Percentiles rank a stretch among this genome's conserved stretches.
Conservation (phyloP, 2,329 filamentous ascomycete species). For the Aspergillus quadrilineatus region DNA sequence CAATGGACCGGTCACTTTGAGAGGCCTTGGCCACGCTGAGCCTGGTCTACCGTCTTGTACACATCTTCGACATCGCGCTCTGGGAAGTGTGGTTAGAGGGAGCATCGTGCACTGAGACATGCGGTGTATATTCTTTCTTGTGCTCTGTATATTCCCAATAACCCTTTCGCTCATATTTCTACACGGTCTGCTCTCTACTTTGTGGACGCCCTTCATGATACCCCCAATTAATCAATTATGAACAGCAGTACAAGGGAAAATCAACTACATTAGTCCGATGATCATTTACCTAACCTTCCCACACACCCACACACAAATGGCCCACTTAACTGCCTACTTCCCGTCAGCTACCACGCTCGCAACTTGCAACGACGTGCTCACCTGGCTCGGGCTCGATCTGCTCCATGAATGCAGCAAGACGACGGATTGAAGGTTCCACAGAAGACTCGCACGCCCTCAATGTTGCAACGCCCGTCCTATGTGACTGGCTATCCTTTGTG, state of each 20-base stretch:
- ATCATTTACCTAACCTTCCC: neutral
- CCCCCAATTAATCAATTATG: neutral
- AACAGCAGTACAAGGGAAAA: neutral
- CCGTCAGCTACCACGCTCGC: neutral
- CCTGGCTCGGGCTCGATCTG: constrained; percentile 23
- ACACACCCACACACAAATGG: neutral
- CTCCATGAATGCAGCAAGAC: constrained; percentile 25
- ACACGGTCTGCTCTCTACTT: neutral
- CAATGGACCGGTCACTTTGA: constrained; percentile 35
- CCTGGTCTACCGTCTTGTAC: neutral
- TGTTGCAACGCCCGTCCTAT: constrained; percentile 12
- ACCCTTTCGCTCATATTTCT: neutral
- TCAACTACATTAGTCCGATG: neutral
- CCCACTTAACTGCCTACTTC: neutral
- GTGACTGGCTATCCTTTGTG: constrained; percentile 15
- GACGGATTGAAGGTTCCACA: constrained; percentile 24
- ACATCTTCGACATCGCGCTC: neutral
- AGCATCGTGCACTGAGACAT: neutral
- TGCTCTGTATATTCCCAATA: neutral
- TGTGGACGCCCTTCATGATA: neutral
- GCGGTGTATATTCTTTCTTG: neutral
- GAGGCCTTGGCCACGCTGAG: constrained; percentile 23
- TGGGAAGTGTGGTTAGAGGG: neutral
- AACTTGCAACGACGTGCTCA: neutral
- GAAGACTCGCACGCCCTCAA: constrained; percentile 23